Base-by-base conservation (phyloP, 2,329 filamentous ascomycete species). In the Fusarium humuli region DNA sequence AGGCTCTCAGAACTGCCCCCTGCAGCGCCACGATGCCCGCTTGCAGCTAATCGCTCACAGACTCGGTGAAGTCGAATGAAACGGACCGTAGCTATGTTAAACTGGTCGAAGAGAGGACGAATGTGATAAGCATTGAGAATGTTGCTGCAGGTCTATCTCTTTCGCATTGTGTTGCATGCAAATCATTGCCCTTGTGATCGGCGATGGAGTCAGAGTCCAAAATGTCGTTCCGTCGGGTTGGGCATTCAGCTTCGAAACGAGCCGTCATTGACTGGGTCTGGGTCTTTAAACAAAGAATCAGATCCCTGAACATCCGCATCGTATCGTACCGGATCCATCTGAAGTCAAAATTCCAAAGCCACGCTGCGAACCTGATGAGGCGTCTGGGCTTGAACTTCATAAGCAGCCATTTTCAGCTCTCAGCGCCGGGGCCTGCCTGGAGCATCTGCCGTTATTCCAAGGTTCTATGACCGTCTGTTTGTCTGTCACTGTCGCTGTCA, bases 211-310 rank as follows among this genome's bases (percentile, higher is more conserved):
- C 42, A n/a, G 69, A 56, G 30, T 49, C 29, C 23, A 25, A 57
- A 32, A 47, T 48, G 32, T 67, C n/a, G 46, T 59, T 48, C 61
- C 47, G 20, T 58, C 37, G 47, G 44, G 62, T 72, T 69, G 55
- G 71, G 71, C 71, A 73, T 66, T 68, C 62, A 72, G 65, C 49
- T 57, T 58, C 42, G 42, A 64, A 61, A 55, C 54, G 56, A 70
- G 57, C 67, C 61, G 49, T 61, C 55, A 48, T 58, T 50, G 56
- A 57, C 71, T 56, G 40, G 66, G 57, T 57, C 69, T 63, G 44
- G 71, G 66, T 59, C 57, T 34, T 57, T 54, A 53, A 48, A 58
- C 42, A 56, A 56, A 56, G 32, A 41, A 23, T 45, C 52, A 40
- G 22, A 57, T 65, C 52, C 56, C 37, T 48, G 46, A 44, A 48